Evolutionary conservation across 2,329 filamentous ascomycete genomes (phyloP).

Genomic region (Elsinoe perseae): DNA sequence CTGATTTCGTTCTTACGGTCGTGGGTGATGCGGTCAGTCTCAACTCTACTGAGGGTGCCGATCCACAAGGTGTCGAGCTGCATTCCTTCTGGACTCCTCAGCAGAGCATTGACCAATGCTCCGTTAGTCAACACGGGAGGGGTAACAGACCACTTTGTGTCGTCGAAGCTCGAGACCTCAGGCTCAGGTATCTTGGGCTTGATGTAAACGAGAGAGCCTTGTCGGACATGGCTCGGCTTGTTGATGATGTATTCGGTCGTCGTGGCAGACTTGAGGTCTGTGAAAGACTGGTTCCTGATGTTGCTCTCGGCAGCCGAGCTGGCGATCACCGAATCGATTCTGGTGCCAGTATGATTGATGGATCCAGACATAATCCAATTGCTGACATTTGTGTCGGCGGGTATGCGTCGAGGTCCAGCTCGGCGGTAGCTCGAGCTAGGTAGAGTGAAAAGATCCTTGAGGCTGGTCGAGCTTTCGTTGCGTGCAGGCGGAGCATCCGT

Average conservation of each 20-base stretch:
- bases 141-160: slow-evolving; percentile 75
- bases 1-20: slow-evolving; percentile 76
- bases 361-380: slow-evolving; percentile 13
- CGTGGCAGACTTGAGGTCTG: neutral
- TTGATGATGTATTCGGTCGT: neutral
- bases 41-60: slow-evolving; percentile 78
- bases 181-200: slow-evolving; percentile 36
- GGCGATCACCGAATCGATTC: slow-evolving; percentile 4
- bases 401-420: neutral
- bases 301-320: neutral
- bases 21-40: slow-evolving; percentile 73
- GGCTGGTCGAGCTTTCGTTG: neutral
- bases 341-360: neutral
- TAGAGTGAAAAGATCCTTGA: slow-evolving; percentile 63
- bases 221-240: neutral
- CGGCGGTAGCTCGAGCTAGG: slow-evolving; percentile 36
- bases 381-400: slow-evolving; percentile 20
- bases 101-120: slow-evolving; percentile 76
- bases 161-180: slow-evolving; percentile 47
- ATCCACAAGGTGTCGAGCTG: slow-evolving; percentile 78
- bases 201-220: slow-evolving; percentile 36
- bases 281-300: neutral
- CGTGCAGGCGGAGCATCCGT: neutral
- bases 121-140: slow-evolving; percentile 87
- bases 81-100: slow-evolving; percentile 57